These are phyloP conservation scores for Globisporangium alternatum DNA, from an alignment of 352 stramenopile genomes.

Conservation along the genomic window DNA sequence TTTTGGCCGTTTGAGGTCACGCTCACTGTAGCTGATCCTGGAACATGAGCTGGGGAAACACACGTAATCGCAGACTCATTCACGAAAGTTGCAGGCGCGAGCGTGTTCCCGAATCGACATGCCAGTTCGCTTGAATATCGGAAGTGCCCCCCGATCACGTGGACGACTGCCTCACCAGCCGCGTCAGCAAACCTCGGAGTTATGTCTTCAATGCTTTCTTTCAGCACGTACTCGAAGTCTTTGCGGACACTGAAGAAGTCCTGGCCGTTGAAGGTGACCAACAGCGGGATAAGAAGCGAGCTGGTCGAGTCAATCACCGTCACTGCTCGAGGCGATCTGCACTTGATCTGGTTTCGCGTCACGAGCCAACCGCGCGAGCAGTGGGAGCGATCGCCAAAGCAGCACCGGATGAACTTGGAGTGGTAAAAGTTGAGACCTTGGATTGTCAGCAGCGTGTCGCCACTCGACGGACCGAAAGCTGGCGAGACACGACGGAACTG, in stretches of 20 bases:
- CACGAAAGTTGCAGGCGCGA: slow-evolving; percentile 49
- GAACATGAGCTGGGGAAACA: slow-evolving; percentile 37
- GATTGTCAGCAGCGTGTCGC: slow-evolving; percentile 57
- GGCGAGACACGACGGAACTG: slow-evolving; percentile 51
- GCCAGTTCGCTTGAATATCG: slow-evolving; percentile 38
- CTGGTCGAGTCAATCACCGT: slow-evolving; percentile 3
- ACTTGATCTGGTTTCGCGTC: slow-evolving; percentile 31
- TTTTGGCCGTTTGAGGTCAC: slow-evolving; percentile 73
- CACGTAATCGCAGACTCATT: slow-evolving; percentile 61
- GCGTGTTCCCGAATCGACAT: slow-evolving; percentile 52
- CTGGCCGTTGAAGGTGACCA: slow-evolving; percentile 78
- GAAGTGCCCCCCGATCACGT: slow-evolving; percentile 64
- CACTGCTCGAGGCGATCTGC: slow-evolving; percentile 27
- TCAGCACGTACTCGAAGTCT: slow-evolving; percentile 63
- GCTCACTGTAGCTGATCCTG: slow-evolving; percentile 30
- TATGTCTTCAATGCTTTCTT: slow-evolving; percentile 39
- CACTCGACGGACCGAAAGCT: slow-evolving; percentile 34
- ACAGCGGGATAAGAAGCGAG: slow-evolving; percentile 37
- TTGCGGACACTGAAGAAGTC: slow-evolving; percentile 45
- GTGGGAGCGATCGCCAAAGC: slow-evolving; percentile 46
- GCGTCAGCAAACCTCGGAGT: slow-evolving; percentile 37
- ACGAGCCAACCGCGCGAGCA: slow-evolving; percentile 40
- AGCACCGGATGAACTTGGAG: slow-evolving; percentile 56
- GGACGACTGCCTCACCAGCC: slow-evolving; percentile 54
- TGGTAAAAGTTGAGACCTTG: slow-evolving; percentile 52